Base-by-base conservation (phyloP, 768 basidiomycete genomes). In the Ramaria rubella region DNA sequence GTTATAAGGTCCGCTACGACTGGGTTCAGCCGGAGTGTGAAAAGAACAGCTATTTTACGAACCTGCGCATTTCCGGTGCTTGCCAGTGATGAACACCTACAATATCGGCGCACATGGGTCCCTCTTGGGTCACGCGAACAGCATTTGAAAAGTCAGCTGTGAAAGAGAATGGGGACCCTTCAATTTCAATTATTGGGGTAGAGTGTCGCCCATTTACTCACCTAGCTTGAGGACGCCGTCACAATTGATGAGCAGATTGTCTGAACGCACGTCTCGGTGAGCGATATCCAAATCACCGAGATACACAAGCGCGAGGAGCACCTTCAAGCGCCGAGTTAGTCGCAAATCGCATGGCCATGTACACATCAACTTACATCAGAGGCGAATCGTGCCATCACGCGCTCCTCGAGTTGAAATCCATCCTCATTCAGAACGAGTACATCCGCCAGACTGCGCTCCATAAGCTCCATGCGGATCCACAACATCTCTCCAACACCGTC, bases 381-480 rank as follows among this genome's bases (percentile, higher is more conserved):
- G 2, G 87, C 77, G 69, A 92, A 89, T 64, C 86, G 73, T 17
- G 84, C 87, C 42, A 92, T 79, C 48, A 81, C 75, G 61, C 80
- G 73, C 69, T 93, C 90, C 57, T 80, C 77, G 49, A 93, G 59
- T 62, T 78, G 73, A 34, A 90, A 68, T 0, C 87, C 87, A 58
- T 81, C 75, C 12, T 72, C 77, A 6, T 80, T 80, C 19, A 90
- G 68, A 15, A 75, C 80, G 15, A 92, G 75, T 45, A 93, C 78
- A 67, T 93, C 90, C 62, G 90, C 90, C 61, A 93, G 72, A 65
- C 88, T 90, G 60, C 89, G 77, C 63, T 90, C 88, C 90, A 93
- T 90, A 30, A 92, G 79, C 67, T 91, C 89, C 90, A 93, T 93
- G 60, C 85, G 74, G 49, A 93, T 85, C 90, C 90, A 93, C 34